Evolutionary conservation across 805 yeast species (phyloP).

Genomic region (Metschnikowia koreensis): DNA sequence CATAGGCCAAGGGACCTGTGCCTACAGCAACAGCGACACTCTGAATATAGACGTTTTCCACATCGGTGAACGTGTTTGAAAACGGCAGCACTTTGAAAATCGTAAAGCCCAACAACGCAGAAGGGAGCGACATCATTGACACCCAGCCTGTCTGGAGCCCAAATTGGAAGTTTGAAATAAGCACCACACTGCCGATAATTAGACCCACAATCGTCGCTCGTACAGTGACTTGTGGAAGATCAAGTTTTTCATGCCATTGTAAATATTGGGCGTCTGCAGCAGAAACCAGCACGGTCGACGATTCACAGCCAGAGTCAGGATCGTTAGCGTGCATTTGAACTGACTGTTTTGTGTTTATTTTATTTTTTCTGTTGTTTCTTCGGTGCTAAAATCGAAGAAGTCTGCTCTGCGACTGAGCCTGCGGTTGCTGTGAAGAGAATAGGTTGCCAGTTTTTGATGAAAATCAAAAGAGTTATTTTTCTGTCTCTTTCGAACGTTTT

Average conservation of each 20-base stretch:
- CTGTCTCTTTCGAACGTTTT: too few relatives aligned
- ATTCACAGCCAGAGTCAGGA: neutral
- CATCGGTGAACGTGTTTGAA: conserved; percentile 56
- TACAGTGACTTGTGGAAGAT: conserved; percentile 63
- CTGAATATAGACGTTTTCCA: conserved; percentile 91
- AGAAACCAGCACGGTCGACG: neutral
- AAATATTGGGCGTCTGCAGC: conserved; percentile 3
- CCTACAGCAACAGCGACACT: conserved; percentile 96
- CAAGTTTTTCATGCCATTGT: conserved; percentile 44
- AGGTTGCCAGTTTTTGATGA: too few relatives aligned
- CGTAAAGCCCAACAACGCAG: conserved; percentile 85
- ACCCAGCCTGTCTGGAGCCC: conserved; percentile 99
- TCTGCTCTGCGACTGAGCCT: neutral
- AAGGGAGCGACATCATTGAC: conserved; percentile 96
- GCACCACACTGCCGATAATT: conserved; percentile 79
- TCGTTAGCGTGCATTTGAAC: neutral
- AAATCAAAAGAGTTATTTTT: too few relatives aligned
- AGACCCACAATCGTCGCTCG: conserved; percentile 77
- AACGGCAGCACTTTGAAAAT: conserved; percentile 65
- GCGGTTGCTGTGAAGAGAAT: too few relatives aligned
- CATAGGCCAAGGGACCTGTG: conserved; percentile 94
- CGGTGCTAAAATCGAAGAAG: neutral
- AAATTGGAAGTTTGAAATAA: conserved; percentile 90
- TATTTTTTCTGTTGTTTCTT: too few relatives aligned
- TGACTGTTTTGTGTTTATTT: neutral